Evolutionary conservation across 108 stramenopile species (phyloP), one percentile per base, ranked within the genome.

Genomic region (Cyclostephanos invisitatus): DNA sequence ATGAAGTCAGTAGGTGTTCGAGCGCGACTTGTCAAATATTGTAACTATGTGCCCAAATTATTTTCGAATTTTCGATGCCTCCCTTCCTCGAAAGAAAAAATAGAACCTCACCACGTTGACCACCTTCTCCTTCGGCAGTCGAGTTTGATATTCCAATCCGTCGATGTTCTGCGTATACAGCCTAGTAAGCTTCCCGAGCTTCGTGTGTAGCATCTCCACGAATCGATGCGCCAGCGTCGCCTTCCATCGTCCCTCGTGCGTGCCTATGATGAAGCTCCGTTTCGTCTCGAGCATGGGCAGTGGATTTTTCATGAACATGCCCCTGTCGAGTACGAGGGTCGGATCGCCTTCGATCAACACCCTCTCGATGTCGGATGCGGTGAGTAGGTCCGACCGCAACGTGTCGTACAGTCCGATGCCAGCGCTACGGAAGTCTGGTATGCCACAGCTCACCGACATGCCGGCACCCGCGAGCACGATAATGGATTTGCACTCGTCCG

Each of bases 161-260:
- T 89, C 88, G n/a, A 89, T 86, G 61, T 89, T 89, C 58, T 89
- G 88, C 2, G 88, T 86, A 42, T 86, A 86, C 40, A 81, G 32
- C 14, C 86, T 48, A 2, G 59, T 84, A 8, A 89, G 73, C 68
- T 80, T 78, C 5, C 83, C 78, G 1, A 84, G 82, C 69, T 87
- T 86, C 15, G 73, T 70, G 36, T 93, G 89, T 20, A 96, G 67
- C 25, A 92, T 65, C 65, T 89, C 85, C 55, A 92, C 80, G 64
- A 97, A 97, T 51, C 89, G 84, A 85, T 97, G 96, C 2, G 89
- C 85, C 48, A 93, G 50, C 0, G 93, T 94, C 7, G 93, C 83
- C 58, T 91, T 89, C 91, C 92, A 95, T 32, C 68, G 42, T 56
- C 57, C 58, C 49, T 83, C 77, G 25, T 76, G 68, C 3, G 88